These are phyloP conservation scores for Clohesyomyces aquaticus DNA, from an alignment of 495 filamentous ascomycete genomes.

Conservation along the genomic window DNA sequence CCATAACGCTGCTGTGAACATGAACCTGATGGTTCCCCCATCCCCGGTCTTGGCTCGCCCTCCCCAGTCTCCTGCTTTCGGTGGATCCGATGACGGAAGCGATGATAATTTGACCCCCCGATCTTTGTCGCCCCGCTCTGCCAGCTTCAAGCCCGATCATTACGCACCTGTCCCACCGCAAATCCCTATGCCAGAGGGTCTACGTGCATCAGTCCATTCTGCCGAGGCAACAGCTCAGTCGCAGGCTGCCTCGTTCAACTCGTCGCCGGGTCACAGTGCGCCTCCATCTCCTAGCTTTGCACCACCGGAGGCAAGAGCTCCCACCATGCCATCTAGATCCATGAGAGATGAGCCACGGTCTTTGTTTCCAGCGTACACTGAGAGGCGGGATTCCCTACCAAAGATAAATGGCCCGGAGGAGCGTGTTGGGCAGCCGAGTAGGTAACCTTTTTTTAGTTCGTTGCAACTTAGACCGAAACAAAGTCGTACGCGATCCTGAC, in stretches of 20 bases:
- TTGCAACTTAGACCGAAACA: background rate
- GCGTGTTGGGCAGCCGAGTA: conserved; percentile 24
- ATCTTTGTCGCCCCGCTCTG: conserved; percentile 24
- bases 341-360: conserved; percentile 12
- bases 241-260: conserved; percentile 27
- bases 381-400: conserved; percentile 5
- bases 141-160: conserved; percentile 26
- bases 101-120: conserved; percentile 13
- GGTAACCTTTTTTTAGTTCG: conserved; percentile 31
- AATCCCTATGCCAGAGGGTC: conserved; percentile 20
- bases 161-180: conserved; percentile 31
- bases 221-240: conserved; percentile 20
- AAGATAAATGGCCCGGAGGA: background rate
- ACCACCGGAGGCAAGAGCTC: conserved; percentile 17
- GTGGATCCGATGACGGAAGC: conserved; percentile 15
- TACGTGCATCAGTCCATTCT: conserved; percentile 16
- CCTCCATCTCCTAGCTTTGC: conserved; percentile 23
- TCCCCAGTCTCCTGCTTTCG: conserved; percentile 17
- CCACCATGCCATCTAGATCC: conserved; percentile 21
- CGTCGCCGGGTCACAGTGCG: conserved; percentile 18
- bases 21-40: conserved; percentile 37
- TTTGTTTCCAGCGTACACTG: conserved; percentile 18
- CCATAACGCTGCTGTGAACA: conserved; percentile 37
- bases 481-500: conserved; percentile 20
- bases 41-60: conserved; percentile 29